phyloP scores from a whole-genome alignment of 169 alveolate genomes.

The Cryptosporidium parvum region DNA sequence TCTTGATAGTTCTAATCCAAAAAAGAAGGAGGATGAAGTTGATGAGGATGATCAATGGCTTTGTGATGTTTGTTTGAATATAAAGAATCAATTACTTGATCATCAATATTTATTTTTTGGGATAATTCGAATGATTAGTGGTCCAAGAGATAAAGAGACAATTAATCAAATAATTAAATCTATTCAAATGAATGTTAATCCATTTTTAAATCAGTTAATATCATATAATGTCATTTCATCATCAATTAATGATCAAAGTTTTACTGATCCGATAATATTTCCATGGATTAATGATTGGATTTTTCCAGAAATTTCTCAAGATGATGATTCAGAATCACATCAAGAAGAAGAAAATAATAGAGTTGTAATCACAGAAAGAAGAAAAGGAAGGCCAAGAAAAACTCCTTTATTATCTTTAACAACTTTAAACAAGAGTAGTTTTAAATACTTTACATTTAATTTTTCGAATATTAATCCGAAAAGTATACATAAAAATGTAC shows the following conservation, averaged over 20 bases:
- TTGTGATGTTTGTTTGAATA: slow-evolving; percentile 55
- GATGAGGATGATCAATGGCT: slow-evolving; percentile 67
- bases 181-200: slow-evolving; percentile 16
- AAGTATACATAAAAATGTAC: neutral
- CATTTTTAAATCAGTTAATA: slow-evolving; percentile 32
- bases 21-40: slow-evolving; percentile 1
- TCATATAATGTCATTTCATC: slow-evolving; percentile 42
- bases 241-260: neutral
- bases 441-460: slow-evolving; percentile 22
- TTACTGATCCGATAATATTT: slow-evolving; percentile 19
- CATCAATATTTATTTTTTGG: slow-evolving; percentile 26
- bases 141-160: slow-evolving; percentile 37
- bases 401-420: slow-evolving; percentile 23
- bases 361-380: slow-evolving; percentile 23
- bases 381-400: slow-evolving; percentile 72
- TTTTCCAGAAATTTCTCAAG: slow-evolving; percentile 23
- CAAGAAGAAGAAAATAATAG: neutral
- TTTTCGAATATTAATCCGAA: neutral
- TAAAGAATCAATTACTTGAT: slow-evolving; percentile 27
- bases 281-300: slow-evolving; percentile 69
- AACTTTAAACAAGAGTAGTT: neutral
- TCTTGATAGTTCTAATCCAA: slow-evolving; percentile 20
- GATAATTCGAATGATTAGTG: slow-evolving; percentile 47
- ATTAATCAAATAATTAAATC: neutral
- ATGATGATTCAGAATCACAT: neutral